Conservation (phyloP, 2,329 filamentous ascomycete genomes). For the Hypoxylon sp. region DNA sequence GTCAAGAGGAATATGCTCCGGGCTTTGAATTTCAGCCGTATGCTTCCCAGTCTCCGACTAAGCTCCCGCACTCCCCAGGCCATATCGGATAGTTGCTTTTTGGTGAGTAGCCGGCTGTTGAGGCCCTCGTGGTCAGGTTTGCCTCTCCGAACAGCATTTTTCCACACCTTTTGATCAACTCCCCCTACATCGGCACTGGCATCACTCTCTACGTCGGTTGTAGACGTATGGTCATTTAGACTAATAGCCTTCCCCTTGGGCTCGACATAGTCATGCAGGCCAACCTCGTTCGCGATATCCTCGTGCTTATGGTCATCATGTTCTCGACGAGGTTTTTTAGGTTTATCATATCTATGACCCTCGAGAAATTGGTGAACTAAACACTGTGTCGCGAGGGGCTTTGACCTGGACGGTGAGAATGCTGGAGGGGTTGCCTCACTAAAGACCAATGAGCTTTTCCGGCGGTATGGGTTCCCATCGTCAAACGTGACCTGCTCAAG, state of each 20-base stretch:
- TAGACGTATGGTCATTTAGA: slow-evolving; percentile 20
- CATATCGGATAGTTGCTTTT: slow-evolving; percentile 97
- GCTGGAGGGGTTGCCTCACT: slow-evolving; percentile 62
- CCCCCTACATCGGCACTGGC: slow-evolving; percentile 65
- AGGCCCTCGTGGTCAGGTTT: slow-evolving; percentile 58
- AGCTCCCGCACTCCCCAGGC: slow-evolving; percentile 94
- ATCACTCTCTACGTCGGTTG: slow-evolving; percentile 60
- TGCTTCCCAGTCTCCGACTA: slow-evolving; percentile 85
- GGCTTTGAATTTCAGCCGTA: slow-evolving; percentile 86
- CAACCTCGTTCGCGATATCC: slow-evolving; percentile 51
- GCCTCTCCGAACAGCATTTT: slow-evolving; percentile 62
- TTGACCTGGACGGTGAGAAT: slow-evolving; percentile 55
- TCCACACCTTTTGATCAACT: slow-evolving; percentile 71
- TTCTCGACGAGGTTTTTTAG: slow-evolving; percentile 26
- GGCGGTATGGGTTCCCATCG: slow-evolving; percentile 70
- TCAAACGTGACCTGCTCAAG: slow-evolving; percentile 72
- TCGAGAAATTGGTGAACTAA: slow-evolving; percentile 77
- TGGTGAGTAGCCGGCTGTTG: slow-evolving; percentile 85
- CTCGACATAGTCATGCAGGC: slow-evolving; percentile 54
- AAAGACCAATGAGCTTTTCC: slow-evolving; percentile 75
- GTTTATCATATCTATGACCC: slow-evolving; percentile 62
- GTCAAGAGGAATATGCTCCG: slow-evolving; percentile 89
- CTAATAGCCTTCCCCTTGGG: slow-evolving; percentile 55
- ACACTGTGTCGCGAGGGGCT: slow-evolving; percentile 65
- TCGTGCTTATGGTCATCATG: slow-evolving; percentile 29